Conservation (phyloP, 1,139 yeast genomes). For the Geotrichum reessii region DNA sequence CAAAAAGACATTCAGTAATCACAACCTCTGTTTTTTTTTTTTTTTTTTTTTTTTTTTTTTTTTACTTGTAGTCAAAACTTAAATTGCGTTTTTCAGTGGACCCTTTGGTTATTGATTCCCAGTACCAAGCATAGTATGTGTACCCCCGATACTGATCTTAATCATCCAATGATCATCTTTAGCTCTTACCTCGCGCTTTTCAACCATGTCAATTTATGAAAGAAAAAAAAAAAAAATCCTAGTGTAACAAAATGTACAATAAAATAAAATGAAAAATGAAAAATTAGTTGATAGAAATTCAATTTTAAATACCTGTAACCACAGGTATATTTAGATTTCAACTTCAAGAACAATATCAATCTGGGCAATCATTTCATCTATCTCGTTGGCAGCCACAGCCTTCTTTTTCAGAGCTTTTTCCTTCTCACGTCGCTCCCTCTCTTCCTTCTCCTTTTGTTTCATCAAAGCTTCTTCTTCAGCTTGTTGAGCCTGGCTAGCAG, state of each 20-base stretch:
- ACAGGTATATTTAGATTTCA: constrained; percentile 33
- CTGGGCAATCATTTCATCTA: constrained; percentile 46
- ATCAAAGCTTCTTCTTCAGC: constrained; percentile 41
- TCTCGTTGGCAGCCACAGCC: constrained; percentile 35
- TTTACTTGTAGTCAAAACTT: neutral
- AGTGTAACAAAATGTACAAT: neutral
- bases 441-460: constrained; percentile 42
- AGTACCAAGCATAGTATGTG: neutral
- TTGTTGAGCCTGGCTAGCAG: constrained; percentile 18
- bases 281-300: no score
- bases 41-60: neutral
- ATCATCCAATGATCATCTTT: neutral
- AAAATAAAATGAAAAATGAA: no score
- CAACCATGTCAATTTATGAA: neutral
- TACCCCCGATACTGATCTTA: neutral
- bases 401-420: constrained; percentile 21
- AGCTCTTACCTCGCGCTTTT: neutral
- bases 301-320: no score
- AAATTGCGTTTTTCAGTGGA: neutral
- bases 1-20: no score
- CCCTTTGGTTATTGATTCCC: neutral
- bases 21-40: no score
- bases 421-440: constrained; percentile 36
- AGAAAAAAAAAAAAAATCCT: neutral
- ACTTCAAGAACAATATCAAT: constrained; percentile 44